Evolutionary conservation across 441 rosid species (phyloP), one percentile per base, ranked within the genome.

Genomic region (Macaranga tanarius): DNA sequence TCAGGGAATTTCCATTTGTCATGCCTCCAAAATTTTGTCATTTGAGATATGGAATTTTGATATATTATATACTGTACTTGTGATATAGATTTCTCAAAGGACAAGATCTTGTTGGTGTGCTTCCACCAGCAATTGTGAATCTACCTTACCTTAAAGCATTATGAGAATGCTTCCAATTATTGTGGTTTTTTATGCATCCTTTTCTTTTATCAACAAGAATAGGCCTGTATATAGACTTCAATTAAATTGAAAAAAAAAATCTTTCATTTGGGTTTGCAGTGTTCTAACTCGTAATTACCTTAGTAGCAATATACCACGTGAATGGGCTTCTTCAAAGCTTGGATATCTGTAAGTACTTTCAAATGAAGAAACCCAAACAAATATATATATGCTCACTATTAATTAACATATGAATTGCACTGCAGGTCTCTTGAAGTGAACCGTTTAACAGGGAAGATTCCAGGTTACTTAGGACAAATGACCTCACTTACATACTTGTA

Each of bases 301-400:
- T 22, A 72, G 70, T 62, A 83, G 86, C 34, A 61, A 71, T 54
- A 80, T 85, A 70, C 88, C 86, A 23, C 59, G 10, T 58, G 81
- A 82, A 73, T 85, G 84, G 84, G 77, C 74, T 79, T 65, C 83
- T 69, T 26, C 72, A 52, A 72, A 79, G 71, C 69, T 85, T 77
- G 83, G 78, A 25, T 25, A 5, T 19, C 7, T 84, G 86, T 85
- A 77, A 77, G 88, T 22, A 75, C 69, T 64, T 60, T 59, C 34
- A 31, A 31, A 31, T 31, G 3, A 31, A 31, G 5, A 31, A 31
- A 31, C 3, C 34, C 34, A 31, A 31, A 5, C 5, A 31, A 31
- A n/a, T n/a, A 31, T 31, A 31, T 2, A 31, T 62, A 23, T 47
- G 25, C 5, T 31, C 34, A 31, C 34, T 31, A 3, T 31, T 31